Base-by-base conservation (phyloP, 768 basidiomycete species). In the Solioccasus polychromus region DNA sequence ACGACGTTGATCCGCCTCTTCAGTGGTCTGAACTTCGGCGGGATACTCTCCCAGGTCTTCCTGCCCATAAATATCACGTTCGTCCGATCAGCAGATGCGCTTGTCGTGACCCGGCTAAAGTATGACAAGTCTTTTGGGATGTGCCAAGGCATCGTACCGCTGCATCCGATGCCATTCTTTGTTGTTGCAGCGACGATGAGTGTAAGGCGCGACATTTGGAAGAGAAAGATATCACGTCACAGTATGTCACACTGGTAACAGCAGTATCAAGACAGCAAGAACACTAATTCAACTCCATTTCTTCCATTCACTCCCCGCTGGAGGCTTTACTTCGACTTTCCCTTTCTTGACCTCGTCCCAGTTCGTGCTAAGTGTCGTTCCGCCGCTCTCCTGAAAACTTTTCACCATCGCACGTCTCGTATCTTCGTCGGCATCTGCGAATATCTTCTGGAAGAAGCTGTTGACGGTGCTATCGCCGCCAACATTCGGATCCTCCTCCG, bases 31-130 rank as follows among this genome's bases (percentile, higher is more conserved):
- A 86, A 88, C 63, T 82, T 88, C 17, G 60, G 52, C 8, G 96
- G 95, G 44, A 99, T 97, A 62, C 90, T 90, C 69, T 97, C 92
- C 96, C 96, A 99, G 12, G 93, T 95, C 59, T 89, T 92, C 45
- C 95, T 77, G 11, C 96, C 96, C 95, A 99, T 97, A 44, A 97
- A 71, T 17, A 97, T 85, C 1, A 78, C 81, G 67, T 97, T 98
- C 47, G 62, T 69, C 35, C 58, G 62, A 6, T 72, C 76, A 29
- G 73, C 67, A 6, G 82, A 79, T 25, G 82, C 78, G 30, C 64
- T 69, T 6, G 79, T 78, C 25, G 89, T 89, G 62, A 85, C 83
- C 42, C 78, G 75, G n/a, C 85, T 83, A 63, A 99, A 99, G 67
- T 95, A 96, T 40, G 85, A 82, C 78, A 97, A 83, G 62, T 99